Base-by-base conservation (phyloP, 2,329 filamentous ascomycete genomes). In the Sporothrix schenckii region DNA sequence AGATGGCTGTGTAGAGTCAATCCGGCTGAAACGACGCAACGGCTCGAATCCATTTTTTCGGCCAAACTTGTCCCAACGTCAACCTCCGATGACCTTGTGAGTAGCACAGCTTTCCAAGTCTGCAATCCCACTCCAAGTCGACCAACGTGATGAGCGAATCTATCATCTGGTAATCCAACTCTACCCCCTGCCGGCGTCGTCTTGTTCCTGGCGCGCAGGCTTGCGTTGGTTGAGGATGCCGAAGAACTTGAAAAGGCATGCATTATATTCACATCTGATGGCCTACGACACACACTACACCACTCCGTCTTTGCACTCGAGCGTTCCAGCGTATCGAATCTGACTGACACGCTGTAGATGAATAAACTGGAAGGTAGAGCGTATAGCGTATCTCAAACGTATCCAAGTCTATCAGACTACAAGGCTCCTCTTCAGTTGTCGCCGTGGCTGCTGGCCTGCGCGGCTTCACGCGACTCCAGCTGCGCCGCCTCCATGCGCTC, bases 401-500 rank as follows among this genome's bases (percentile, higher is more conserved):
- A 50, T 3, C 47, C 47, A 34, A 66, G 9, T 52, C 41, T 47
- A 10, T 21, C 9, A 13, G 21, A 24, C 34, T 24, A 27, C 11
- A 61, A 44, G n/a, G 47, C 16, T 4, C 54, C 54, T 34, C 10
- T 1, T 60, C 30, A 60, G 7, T 39, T n/a, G 39, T 24, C 41
- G n/a, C 58, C 21, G n/a, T 54, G 52, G 24, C 14, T 11, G 21
- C 7, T 39, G 39, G 54, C n/a, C 58, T 14, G 41, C 41, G 44
- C 58, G 4, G 24, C 13, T 10, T 50, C 41, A 7, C 21, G 14
- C 11, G 24, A 5, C 41, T 65, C 63, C 30, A 14, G 39, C 47
- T 14, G 47, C 27, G 63, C 63, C 66, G 70, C 74, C 72, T 78
- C 76, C 30, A 78, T 75, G 49, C 73, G 76, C 69, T 75, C 75